Conservation (phyloP, 805 yeast genomes). For the Saturnispora halmiae region DNA sequence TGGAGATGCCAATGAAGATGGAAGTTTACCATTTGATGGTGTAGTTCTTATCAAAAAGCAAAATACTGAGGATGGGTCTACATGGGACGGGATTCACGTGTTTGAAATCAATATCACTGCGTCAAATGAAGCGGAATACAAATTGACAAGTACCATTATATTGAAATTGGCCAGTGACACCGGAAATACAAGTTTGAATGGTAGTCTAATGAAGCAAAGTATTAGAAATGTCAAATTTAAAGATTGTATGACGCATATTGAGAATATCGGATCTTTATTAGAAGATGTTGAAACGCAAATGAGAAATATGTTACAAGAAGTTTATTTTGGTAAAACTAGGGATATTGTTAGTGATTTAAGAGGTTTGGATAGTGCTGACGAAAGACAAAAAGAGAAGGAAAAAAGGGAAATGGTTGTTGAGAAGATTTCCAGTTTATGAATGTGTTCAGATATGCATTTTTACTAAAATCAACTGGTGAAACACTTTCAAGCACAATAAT, state of each 20-base stretch:
- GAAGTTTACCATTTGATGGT: slow-evolving; percentile 73
- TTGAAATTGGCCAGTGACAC: slow-evolving; percentile 44
- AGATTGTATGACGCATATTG: slow-evolving; percentile 60
- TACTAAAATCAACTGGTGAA: no score
- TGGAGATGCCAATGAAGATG: slow-evolving; percentile 36
- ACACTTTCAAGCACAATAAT: no score
- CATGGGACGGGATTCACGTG: slow-evolving; percentile 94
- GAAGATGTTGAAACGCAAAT: slow-evolving; percentile 85
- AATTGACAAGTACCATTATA: slow-evolving; percentile 80
- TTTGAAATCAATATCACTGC: slow-evolving; percentile 54
- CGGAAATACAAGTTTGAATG: slow-evolving; percentile 46
- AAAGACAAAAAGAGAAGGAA: slow-evolving; percentile 30
- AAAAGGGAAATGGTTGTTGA: slow-evolving; percentile 28
- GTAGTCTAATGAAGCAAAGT: slow-evolving; percentile 78
- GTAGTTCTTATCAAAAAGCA: slow-evolving; percentile 75
- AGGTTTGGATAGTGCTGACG: slow-evolving; percentile 31
- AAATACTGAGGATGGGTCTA: slow-evolving; percentile 40
- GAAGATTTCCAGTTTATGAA: not conserved
- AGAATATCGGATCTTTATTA: slow-evolving; percentile 74
- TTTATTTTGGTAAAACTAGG: slow-evolving; percentile 88
- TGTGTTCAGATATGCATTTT: no score
- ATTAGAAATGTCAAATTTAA: slow-evolving; percentile 43
- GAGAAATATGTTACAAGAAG: slow-evolving; percentile 83
- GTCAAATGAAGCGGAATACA: slow-evolving; percentile 41
- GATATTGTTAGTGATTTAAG: slow-evolving; percentile 73